Evolutionary conservation across 345 rosid genomes (phyloP).

Genomic region (Brassica incana): DNA sequence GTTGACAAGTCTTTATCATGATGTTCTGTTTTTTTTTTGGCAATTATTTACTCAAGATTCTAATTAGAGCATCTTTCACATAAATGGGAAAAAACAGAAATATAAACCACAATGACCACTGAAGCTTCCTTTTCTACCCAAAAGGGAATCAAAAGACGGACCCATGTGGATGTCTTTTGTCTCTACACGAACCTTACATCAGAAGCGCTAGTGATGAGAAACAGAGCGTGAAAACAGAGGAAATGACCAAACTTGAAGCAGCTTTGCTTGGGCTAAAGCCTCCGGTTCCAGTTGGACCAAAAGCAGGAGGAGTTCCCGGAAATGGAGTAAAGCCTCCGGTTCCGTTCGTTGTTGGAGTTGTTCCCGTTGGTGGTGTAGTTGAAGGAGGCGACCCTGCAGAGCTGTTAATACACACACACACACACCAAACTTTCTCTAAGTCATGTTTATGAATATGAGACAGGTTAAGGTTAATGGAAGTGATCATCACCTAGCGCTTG

Average conservation of each 20-base stretch:
- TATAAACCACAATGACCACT: conserved; percentile 2
- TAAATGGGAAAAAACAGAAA: conserved; percentile 18
- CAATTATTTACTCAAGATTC: conserved; percentile 19
- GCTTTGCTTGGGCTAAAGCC: conserved; percentile 17
- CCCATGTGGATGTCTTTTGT: conserved; percentile 18
- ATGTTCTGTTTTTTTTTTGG: neutral
- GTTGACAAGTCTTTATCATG: conserved; percentile 29
- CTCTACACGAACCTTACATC: conserved; percentile 35
- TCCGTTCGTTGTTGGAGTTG: conserved; percentile 20
- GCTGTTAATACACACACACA: conserved; percentile 24
- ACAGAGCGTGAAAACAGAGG: conserved; percentile 39
- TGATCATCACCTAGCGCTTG: conserved; percentile 39
- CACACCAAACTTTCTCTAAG: neutral
- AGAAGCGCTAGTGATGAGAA: conserved; percentile 35
- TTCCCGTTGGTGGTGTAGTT: conserved; percentile 27
- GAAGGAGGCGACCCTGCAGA: conserved; percentile 39
- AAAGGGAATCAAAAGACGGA: conserved; percentile 27
- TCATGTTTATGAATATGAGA: conserved; percentile 8
- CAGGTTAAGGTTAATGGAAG: neutral
- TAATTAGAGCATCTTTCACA: conserved; percentile 25
- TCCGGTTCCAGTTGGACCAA: conserved; percentile 41
- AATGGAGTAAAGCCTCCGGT: conserved; percentile 11
- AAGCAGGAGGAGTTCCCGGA: conserved; percentile 28
- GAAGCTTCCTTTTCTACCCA: conserved; percentile 19
- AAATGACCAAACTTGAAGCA: conserved; percentile 26